Conservation (phyloP, 164 flowering plant genomes). For the Macadamia tetraphylla region DNA sequence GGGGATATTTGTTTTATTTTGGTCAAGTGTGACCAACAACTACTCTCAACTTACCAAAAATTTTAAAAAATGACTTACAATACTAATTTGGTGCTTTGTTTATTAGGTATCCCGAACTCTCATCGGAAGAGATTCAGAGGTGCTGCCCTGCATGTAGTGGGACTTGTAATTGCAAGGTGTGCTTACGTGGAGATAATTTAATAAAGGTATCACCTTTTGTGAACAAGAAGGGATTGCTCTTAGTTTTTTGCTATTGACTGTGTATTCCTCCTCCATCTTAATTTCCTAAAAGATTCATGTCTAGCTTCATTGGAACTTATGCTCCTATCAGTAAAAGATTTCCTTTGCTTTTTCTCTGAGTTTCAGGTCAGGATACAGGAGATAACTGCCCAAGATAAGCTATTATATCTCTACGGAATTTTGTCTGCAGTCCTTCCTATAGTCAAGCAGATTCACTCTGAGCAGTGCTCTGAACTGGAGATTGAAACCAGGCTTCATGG, state of each 20-base stretch:
- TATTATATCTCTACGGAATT: constrained; percentile 66
- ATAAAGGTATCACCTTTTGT: constrained; percentile 55
- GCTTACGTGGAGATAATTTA: constrained; percentile 70
- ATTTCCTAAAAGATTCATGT: background rate
- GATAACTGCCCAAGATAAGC: constrained; percentile 63
- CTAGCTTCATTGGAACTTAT: background rate
- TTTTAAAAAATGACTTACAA: too few species aligned
- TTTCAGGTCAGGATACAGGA: constrained; percentile 69
- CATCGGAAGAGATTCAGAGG: constrained; percentile 74
- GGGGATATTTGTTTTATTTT: background rate
- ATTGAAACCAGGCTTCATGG: constrained; percentile 67
- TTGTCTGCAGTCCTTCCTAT: constrained; percentile 86
- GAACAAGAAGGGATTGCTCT: background rate
- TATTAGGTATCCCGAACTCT: constrained; percentile 66
- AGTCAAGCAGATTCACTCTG: constrained; percentile 62
- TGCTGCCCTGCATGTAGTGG: constrained; percentile 92
- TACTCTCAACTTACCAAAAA: too few species aligned
- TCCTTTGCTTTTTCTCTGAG: constrained; percentile 4
- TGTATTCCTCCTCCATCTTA: background rate
- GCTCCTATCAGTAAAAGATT: background rate
- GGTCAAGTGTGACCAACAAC: constrained; percentile 4
- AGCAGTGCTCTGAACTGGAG: constrained; percentile 78
- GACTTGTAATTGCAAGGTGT: constrained; percentile 72
- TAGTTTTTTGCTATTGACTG: background rate
- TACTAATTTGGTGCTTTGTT: constrained; percentile 7